phyloP scores from a whole-genome alignment of 305 asterid genomes.

The Fraxinus velutina region DNA sequence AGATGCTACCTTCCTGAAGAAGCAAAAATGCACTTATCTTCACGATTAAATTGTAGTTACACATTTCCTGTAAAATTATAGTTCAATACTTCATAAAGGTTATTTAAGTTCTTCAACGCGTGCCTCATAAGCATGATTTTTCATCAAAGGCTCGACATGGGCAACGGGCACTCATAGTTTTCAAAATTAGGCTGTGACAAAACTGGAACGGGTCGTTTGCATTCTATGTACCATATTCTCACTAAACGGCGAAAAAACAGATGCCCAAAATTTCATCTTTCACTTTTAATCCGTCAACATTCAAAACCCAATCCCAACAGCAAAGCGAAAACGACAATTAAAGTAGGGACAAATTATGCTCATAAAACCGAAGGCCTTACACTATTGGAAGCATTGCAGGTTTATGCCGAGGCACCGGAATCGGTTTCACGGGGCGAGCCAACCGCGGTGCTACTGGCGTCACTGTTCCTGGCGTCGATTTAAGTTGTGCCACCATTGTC shows the following conservation, averaged over 20 bases:
- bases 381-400: constrained; percentile 30
- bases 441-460: constrained; percentile 23
- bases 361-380: constrained; percentile 24
- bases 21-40: neutral
- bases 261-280: neutral
- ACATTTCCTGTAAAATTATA: neutral
- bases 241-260: neutral
- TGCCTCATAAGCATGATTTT: neutral
- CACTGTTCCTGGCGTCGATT: constrained; percentile 30
- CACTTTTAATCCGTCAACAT: neutral
- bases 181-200: neutral
- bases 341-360: neutral
- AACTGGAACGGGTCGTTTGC: neutral
- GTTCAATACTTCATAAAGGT: constrained; percentile 1
- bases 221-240: neutral
- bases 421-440: constrained; percentile 28
- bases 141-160: neutral
- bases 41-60: neutral
- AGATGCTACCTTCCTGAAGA: constrained; percentile 43
- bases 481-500: constrained; percentile 27
- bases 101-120: neutral
- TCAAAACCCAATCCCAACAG: neutral
- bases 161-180: neutral
- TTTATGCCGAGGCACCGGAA: constrained; percentile 19
- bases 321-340: neutral